A percentile compares a stretch with the other conserved stretches of the same genome.
Conservation (phyloP, 1,284 basidiomycete species). For the Heterobasidion irregulare region DNA sequence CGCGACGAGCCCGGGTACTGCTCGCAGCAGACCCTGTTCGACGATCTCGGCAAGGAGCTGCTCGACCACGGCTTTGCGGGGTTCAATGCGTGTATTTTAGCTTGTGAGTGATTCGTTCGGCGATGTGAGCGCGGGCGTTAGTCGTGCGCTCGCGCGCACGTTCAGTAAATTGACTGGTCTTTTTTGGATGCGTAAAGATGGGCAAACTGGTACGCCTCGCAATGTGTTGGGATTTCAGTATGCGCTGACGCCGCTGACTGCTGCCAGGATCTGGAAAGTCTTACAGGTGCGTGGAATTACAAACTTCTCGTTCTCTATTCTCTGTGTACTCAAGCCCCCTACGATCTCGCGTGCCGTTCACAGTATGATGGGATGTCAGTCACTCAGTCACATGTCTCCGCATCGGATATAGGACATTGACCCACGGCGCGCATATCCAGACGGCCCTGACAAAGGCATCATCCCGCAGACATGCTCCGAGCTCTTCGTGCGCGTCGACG, state of each 20-base stretch:
- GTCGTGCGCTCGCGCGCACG: too few relatives aligned
- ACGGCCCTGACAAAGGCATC: constrained; percentile 95
- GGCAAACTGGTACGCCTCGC: constrained; percentile 70
- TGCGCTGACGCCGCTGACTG: constrained; percentile 15
- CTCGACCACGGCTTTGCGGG: constrained; percentile 94
- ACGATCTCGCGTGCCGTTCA: not conserved
- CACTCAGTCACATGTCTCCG: constrained; percentile 2
- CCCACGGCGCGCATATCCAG: constrained; percentile 30
- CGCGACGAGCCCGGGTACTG: constrained; percentile 85
- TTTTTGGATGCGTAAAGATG: constrained; percentile 39
- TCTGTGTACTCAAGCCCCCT: not conserved
- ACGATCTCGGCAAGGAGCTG: constrained; percentile 91
- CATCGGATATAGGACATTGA: not conserved
- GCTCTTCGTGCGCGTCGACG: constrained; percentile 78
- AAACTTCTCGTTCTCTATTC: too few relatives aligned
- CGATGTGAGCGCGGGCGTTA: too few relatives aligned
- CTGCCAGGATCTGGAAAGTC: constrained; percentile 85
- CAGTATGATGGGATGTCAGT: constrained; percentile 98
- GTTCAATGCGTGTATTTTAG: constrained; percentile 97
- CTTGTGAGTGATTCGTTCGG: constrained; percentile 60
- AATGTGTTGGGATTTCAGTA: constrained; percentile 1
- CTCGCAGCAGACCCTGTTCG: constrained; percentile 88
- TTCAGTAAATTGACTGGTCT: not conserved
- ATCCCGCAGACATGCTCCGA: constrained; percentile 94
- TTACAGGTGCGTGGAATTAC: constrained; percentile 58